Percentiles rank a stretch among this genome's conserved stretches.
Evolutionary conservation across 805 yeast species (phyloP).

Genomic region (Suhomyces emberorum): DNA sequence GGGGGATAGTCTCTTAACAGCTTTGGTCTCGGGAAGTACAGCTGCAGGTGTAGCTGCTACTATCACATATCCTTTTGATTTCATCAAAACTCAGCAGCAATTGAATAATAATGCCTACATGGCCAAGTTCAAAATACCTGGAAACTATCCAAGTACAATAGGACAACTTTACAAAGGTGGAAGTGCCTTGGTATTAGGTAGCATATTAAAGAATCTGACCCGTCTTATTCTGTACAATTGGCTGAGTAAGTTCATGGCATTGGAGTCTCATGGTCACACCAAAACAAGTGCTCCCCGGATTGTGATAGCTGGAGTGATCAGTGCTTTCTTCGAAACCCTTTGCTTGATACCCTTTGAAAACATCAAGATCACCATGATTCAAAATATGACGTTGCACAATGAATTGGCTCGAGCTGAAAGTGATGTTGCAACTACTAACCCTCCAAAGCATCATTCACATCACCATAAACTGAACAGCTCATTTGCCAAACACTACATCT

Average conservation of each 20-base stretch:
- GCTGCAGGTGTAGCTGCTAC: slow-evolving; percentile 65
- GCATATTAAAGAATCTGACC: slow-evolving; percentile 66
- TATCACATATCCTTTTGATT: slow-evolving; percentile 69
- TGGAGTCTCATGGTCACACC: slow-evolving; percentile 39
- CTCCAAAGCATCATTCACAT: slow-evolving; percentile 15
- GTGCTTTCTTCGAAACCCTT: slow-evolving; percentile 79
- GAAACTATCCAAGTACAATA: slow-evolving; percentile 29
- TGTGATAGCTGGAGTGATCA: slow-evolving; percentile 78
- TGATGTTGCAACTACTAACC: neutral
- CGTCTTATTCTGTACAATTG: slow-evolving; percentile 74
- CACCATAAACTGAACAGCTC: slow-evolving; percentile 20
- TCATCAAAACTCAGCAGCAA: slow-evolving; percentile 62
- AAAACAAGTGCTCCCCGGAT: slow-evolving; percentile 74
- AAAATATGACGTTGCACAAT: slow-evolving; percentile 45
- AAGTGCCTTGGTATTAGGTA: slow-evolving; percentile 72
- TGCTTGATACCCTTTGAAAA: slow-evolving; percentile 90
- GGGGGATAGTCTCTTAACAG: slow-evolving; percentile 47
- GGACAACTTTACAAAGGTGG: slow-evolving; percentile 55
- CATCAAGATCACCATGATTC: slow-evolving; percentile 76
- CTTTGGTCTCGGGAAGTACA: slow-evolving; percentile 55
- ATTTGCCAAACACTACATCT: slow-evolving; percentile 32
- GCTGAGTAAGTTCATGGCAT: slow-evolving; percentile 65
- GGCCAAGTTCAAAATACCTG: slow-evolving; percentile 31
- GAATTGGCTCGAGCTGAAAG: slow-evolving; percentile 19
- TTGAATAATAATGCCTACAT: slow-evolving; percentile 44